phyloP scores from a whole-genome alignment of 345 rosid genomes.

The Ceriops decandra region DNA sequence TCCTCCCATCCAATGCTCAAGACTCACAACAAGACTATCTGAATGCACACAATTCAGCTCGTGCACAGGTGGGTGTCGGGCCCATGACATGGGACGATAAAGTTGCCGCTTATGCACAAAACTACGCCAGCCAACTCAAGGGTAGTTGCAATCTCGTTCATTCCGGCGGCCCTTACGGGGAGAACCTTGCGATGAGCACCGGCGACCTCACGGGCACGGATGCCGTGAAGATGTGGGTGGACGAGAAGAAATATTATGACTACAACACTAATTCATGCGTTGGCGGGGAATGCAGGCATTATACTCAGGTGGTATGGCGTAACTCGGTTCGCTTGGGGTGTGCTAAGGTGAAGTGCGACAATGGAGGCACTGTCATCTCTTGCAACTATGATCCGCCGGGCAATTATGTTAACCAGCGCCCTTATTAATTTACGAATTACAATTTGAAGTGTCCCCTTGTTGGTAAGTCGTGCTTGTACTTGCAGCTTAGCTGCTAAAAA shows the following conservation, averaged over 20 bases:
- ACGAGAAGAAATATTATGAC: slow-evolving; percentile 9
- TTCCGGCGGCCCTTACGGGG: slow-evolving; percentile 16
- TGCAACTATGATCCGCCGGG: slow-evolving; percentile 35
- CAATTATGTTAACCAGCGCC: slow-evolving; percentile 9
- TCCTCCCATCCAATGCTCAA: slow-evolving; percentile 5
- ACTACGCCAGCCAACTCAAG: not conserved
- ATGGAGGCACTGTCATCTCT: slow-evolving; percentile 19
- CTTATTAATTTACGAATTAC: not conserved
- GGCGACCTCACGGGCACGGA: slow-evolving; percentile 5
- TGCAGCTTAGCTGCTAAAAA: no score
- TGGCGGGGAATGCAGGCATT: slow-evolving; percentile 26
- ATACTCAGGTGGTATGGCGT: slow-evolving; percentile 34
- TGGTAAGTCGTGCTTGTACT: no score
- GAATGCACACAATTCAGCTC: slow-evolving; percentile 18
- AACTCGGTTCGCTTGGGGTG: slow-evolving; percentile 19
- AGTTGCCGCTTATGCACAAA: not conserved
- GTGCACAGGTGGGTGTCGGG: slow-evolving; percentile 5
- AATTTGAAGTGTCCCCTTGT: no score
- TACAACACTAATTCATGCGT: slow-evolving; percentile 10
- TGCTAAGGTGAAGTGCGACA: slow-evolving; percentile 22
- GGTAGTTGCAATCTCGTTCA: slow-evolving; percentile 12
- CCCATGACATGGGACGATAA: slow-evolving; percentile 13
- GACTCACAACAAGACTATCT: slow-evolving; percentile 16
- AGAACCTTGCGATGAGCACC: slow-evolving; percentile 5
- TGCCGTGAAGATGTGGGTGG: slow-evolving; percentile 18